phyloP scores from a whole-genome alignment of 2,329 filamentous ascomycete genomes.

The Fusarium haematococcum region DNA sequence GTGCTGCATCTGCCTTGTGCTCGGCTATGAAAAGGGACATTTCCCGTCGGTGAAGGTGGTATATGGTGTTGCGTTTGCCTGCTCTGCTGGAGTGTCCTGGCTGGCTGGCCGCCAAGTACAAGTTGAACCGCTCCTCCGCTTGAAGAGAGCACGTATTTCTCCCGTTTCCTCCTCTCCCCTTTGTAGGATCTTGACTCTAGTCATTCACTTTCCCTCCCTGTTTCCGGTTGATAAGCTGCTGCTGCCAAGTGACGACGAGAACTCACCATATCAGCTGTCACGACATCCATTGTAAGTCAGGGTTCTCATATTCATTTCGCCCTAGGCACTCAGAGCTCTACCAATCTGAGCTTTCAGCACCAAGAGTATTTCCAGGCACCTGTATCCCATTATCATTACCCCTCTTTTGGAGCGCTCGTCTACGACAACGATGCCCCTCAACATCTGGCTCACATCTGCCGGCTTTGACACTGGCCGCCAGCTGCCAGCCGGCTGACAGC shows the following conservation, averaged over 20 bases:
- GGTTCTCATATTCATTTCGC: not conserved
- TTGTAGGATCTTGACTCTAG: not conserved
- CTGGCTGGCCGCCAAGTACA: constrained; percentile 28
- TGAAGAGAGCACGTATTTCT: not conserved
- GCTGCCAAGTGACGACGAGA: not conserved
- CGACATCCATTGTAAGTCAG: constrained; percentile 12
- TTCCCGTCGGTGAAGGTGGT: constrained; percentile 3
- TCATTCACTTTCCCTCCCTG: not conserved
- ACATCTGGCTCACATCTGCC: constrained; percentile 4
- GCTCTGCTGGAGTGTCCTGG: constrained; percentile 21
- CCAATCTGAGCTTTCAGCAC: not conserved
- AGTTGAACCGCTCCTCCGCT: constrained; percentile 26
- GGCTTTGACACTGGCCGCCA: constrained; percentile 23
- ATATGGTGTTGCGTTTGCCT: constrained; percentile 19
- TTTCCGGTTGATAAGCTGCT: not conserved
- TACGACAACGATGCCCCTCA: not conserved
- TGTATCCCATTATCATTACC: not conserved
- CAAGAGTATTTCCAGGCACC: not conserved
- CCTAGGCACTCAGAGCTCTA: not conserved
- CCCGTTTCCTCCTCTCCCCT: not conserved
- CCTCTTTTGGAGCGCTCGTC: not conserved
- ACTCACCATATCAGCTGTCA: not conserved
- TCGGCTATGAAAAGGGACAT: constrained; percentile 15
- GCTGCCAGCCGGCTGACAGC: constrained; percentile 21
- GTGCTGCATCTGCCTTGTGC: constrained; percentile 12